Evolutionary conservation across 1,284 basidiomycete genomes (phyloP), one percentile per base, ranked within the genome.

Genomic region (Phylloboletellus chloephorus): DNA sequence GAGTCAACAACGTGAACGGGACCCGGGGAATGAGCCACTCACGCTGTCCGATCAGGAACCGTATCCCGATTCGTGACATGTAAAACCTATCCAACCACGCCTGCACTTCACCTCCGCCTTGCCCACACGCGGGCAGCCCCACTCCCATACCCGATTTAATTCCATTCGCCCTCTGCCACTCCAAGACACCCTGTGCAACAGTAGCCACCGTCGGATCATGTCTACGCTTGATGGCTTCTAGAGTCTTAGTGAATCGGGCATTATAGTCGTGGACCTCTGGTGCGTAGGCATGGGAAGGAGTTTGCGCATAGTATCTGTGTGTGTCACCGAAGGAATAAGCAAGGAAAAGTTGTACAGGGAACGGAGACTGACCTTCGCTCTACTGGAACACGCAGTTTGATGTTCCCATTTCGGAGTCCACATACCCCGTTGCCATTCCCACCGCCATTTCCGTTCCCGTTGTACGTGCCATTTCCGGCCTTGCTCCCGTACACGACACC

Each of bases 181-280:
- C 84, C 25, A 86, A 66, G 7, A 87, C 79, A 47, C 83, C 95
- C 63, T 97, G 93, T 0, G 90, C 92, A 40, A 98, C 87, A 11
- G 93, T 97, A 0, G 94, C 95, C 5, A 97, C 95, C 0, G 95
- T 97, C 0, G 93, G 94, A 64, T 98, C 94, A 65, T 98, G 95
- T 17, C 95, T 73, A 50, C 76, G 80, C 69, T 98, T 98, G 72
- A 98, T 95, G 32, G 79, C 72, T 41, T 95, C 86, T 6, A 98
- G 75, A 11, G 83, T 67, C 50, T 82, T 82, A 0, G 95, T 98
- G 67, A 98, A 97, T 7, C 78, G 72, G 39, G 82, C 80, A 61
- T 98, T 98, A 70, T 93, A 98, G 51, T 95, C 90, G 55, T 84
- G 81, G 2, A 98, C 80, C 63, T 95, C 89, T 0, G 92, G 91